Evolutionary conservation across 257 asterid species (phyloP).

Genomic region (Perilla frutescens): DNA sequence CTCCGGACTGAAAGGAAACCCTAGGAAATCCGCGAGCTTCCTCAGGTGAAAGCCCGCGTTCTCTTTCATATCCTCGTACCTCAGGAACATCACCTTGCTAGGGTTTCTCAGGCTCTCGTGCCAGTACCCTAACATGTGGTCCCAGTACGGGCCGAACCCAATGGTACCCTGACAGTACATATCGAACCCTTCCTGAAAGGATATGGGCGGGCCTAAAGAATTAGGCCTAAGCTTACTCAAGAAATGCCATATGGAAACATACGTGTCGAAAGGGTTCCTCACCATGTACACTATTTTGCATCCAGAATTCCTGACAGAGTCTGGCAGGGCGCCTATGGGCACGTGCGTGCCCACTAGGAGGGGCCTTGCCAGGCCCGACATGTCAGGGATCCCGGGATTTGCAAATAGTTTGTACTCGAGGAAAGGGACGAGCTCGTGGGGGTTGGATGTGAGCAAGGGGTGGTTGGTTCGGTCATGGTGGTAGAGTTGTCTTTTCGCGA

Average conservation of each 20-base stretch:
- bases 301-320: constrained; percentile 31
- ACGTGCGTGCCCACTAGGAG: constrained; percentile 51
- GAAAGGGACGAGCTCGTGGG: constrained; percentile 60
- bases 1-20: constrained; percentile 45
- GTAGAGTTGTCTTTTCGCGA: constrained; percentile 35
- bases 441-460: constrained; percentile 54
- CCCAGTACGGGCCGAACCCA: constrained; percentile 64
- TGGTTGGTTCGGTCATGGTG: constrained; percentile 8
- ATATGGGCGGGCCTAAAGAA: constrained; percentile 19
- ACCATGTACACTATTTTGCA: constrained; percentile 52
- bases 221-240: constrained; percentile 23
- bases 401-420: constrained; percentile 50
- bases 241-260: constrained; percentile 53
- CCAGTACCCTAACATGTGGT: constrained; percentile 68
- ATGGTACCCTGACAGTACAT: constrained; percentile 44
- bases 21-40: constrained; percentile 53
- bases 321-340: constrained; percentile 45
- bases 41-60: constrained; percentile 30
- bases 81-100: constrained; percentile 51
- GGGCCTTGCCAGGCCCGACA: constrained; percentile 40
- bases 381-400: constrained; percentile 32
- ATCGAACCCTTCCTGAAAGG: constrained; percentile 41
- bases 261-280: constrained; percentile 56
- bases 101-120: constrained; percentile 41
- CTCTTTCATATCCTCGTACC: constrained; percentile 59